Conservation (phyloP, 495 filamentous ascomycete genomes). For the Amorphotheca resinae region DNA sequence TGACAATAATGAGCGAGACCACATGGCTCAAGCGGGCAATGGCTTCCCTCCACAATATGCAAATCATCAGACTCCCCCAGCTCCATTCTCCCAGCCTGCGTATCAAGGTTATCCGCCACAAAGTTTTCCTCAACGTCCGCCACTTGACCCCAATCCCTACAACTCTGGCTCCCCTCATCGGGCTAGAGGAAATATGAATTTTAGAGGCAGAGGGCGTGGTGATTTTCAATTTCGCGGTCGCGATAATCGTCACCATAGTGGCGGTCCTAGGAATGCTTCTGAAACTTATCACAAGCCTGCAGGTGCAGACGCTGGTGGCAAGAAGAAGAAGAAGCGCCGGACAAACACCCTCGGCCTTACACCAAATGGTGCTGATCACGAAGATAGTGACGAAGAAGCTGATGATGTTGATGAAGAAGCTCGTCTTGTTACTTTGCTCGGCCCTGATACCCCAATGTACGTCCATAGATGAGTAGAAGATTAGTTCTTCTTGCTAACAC, state of each 20-base stretch:
- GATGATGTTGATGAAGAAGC: constrained; percentile 60
- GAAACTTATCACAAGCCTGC: constrained; percentile 42
- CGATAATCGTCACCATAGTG: constrained; percentile 32
- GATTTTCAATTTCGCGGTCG: constrained; percentile 23
- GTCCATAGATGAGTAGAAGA: constrained; percentile 12
- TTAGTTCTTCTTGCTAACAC: constrained; percentile 22
- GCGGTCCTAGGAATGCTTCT: constrained; percentile 36
- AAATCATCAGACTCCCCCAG: constrained; percentile 21
- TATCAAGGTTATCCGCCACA: constrained; percentile 28
- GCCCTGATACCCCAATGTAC: constrained; percentile 23
- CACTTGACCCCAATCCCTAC: constrained; percentile 25
- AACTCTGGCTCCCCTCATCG: constrained; percentile 24
- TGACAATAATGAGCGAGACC: constrained; percentile 28
- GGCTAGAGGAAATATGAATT: constrained; percentile 19
- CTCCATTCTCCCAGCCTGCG: constrained; percentile 23
- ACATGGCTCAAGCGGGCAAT: constrained; percentile 34
- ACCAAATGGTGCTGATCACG: constrained; percentile 57
- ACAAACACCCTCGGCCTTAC: constrained; percentile 73
- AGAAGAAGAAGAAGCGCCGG: constrained; percentile 66
- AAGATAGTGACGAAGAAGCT: constrained; percentile 55
- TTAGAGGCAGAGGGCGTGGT: constrained; percentile 24
- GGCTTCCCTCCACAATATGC: constrained; percentile 26
- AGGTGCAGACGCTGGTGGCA: constrained; percentile 32
- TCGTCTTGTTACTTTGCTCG: constrained; percentile 31
- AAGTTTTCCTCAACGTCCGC: constrained; percentile 18